Evolutionary conservation across 768 basidiomycete genomes (phyloP).

Genomic region (Lactarius hatsudake): DNA sequence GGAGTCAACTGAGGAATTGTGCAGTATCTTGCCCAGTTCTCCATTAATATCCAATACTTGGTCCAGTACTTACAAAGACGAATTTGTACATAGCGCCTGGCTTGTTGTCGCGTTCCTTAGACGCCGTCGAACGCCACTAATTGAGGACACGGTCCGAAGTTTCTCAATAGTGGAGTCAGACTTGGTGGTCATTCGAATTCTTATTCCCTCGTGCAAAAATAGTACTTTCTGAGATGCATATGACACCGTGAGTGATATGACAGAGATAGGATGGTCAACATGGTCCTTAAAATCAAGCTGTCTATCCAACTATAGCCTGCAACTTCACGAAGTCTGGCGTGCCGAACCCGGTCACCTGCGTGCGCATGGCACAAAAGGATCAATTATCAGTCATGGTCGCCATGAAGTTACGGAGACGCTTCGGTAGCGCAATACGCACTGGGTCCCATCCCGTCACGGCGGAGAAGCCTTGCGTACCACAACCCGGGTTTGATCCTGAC

Average conservation of each 20-base stretch:
- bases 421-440: slow-evolving; percentile 3
- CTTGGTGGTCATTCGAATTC: neutral
- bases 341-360: slow-evolving; percentile 33
- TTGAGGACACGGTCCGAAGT: no score
- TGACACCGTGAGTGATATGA: neutral
- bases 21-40: no score
- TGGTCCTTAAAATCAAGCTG: neutral
- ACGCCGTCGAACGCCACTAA: no score
- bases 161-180: neutral
- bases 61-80: no score
- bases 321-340: slow-evolving; percentile 35
- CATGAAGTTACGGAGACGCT: neutral
- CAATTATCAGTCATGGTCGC: slow-evolving; percentile 12
- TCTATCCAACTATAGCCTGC: slow-evolving; percentile 28
- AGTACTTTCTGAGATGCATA: neutral
- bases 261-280: neutral
- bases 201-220: neutral
- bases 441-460: slow-evolving; percentile 28
- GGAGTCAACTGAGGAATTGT: no score
- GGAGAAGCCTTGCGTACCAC: slow-evolving; percentile 47
- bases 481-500: slow-evolving; percentile 63
- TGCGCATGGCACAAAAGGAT: neutral
- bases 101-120: no score
- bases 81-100: no score
- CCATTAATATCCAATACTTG: no score